Base-by-base conservation (phyloP, 2,329 filamentous ascomycete species). In the Macrophomina tecta region DNA sequence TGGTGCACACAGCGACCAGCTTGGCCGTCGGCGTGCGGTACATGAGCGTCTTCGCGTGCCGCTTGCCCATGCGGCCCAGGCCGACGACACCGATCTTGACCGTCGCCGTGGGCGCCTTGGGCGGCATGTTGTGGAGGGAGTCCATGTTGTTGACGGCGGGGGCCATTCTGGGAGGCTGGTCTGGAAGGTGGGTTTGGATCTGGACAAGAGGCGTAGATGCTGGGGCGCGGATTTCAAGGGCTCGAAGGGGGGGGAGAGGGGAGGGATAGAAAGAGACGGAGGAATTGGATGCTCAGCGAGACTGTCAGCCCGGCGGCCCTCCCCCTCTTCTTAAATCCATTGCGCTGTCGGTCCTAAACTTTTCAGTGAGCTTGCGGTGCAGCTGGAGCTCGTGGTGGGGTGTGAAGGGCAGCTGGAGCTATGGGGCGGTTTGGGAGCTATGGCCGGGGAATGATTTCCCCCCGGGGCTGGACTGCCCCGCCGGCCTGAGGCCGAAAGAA, bases 51-150 rank as follows among this genome's bases (percentile, higher is more conserved):
- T 80, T 73, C 65, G 80, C 82, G 73, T 84, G 82, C 16, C 82
- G 78, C 69, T 81, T 79, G 64, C 82, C 83, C 82, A 85, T 84
- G 69, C 83, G 81, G 36, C 83, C 83, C 58, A 85, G 80, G 49
- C 83, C 83, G 28, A 79, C 81, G 65, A 81, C 80, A 60, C 75
- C 82, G 69, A 84, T 76, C 67, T 79, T 76, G 65, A 83, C 23
- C 5, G 51, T 40, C 30, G 7, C 73, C 9, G 64, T 52, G 9
- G 64, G 64, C n/a, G 56, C 55, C 36, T 61, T 61, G 14, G 45
- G 23, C 0, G 64, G 64, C 64, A 66, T 66, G 64, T 61, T 66
- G 64, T 61, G 55, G 48, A 66, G 64, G 14, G 64, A 60, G 56
- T 66, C 64, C 55, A 66, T 46, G 64, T 52, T 66, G 34, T 53